Evolutionary conservation across 1,284 basidiomycete genomes (phyloP).

Genomic region (Ustilago trichophora): DNA sequence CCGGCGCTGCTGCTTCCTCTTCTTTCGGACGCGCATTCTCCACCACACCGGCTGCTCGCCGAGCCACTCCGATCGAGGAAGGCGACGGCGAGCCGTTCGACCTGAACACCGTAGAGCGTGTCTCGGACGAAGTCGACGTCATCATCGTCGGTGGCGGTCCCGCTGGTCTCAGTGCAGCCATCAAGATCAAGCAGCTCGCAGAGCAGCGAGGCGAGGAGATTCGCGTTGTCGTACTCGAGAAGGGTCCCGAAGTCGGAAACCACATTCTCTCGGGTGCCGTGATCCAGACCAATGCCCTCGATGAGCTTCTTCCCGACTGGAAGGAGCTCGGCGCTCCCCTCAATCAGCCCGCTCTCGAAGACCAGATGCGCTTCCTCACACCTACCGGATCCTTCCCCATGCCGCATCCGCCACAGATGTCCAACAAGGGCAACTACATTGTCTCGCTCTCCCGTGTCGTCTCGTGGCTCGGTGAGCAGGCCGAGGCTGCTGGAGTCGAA

Average conservation of each 20-base stretch:
- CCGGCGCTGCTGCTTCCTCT: slow-evolving; percentile 14
- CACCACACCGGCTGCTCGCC: slow-evolving; percentile 21
- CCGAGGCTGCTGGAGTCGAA: slow-evolving; percentile 91
- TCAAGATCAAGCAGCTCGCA: slow-evolving; percentile 92
- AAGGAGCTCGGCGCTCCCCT: slow-evolving; percentile 73
- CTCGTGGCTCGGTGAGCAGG: slow-evolving; percentile 87
- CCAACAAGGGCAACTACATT: slow-evolving; percentile 92
- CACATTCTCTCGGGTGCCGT: slow-evolving; percentile 97
- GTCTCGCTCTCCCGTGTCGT: slow-evolving; percentile 88
- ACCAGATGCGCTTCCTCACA: slow-evolving; percentile 89
- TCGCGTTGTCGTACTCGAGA: slow-evolving; percentile 93
- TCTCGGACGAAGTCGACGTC: slow-evolving; percentile 81
- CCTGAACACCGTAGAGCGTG: slow-evolving; percentile 62
- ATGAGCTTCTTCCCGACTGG: slow-evolving; percentile 93
- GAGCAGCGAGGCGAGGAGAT: slow-evolving; percentile 79
- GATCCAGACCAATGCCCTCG: slow-evolving; percentile 87
- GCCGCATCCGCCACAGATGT: slow-evolving; percentile 97
- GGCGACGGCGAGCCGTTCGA: slow-evolving; percentile 60
- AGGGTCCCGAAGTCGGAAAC: slow-evolving; percentile 89
- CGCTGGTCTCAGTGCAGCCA: slow-evolving; percentile 92
- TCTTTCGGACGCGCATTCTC: slow-evolving; percentile 29
- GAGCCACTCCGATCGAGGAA: slow-evolving; percentile 50
- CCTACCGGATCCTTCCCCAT: slow-evolving; percentile 78
- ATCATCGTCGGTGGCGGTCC: slow-evolving; percentile 97
- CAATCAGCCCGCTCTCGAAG: slow-evolving; percentile 80